These are phyloP conservation scores for Daldinia concentrica DNA, from an alignment of 495 filamentous ascomycete genomes.

Conservation along the genomic window DNA sequence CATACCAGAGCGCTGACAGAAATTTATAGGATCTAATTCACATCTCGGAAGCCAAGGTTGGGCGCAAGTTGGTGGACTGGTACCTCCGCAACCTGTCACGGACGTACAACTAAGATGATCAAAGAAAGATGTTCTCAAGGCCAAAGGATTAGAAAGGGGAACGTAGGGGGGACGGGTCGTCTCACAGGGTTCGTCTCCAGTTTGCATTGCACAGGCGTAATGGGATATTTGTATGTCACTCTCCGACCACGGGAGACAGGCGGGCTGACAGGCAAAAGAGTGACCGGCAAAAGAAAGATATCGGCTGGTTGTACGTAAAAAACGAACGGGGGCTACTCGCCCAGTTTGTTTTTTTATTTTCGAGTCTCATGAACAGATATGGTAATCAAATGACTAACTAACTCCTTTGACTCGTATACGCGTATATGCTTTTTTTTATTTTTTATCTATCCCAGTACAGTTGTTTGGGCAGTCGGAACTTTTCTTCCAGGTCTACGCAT, in stretches of 20 bases:
- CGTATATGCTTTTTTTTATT: not conserved
- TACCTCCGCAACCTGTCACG: slow-evolving; percentile 95
- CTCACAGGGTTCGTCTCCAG: slow-evolving; percentile 22
- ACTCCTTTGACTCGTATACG: not conserved
- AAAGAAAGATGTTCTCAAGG: not conserved
- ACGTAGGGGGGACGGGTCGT: slow-evolving; percentile 2
- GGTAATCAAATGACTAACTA: not conserved
- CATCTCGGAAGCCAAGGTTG: slow-evolving; percentile 98
- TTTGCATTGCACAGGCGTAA: slow-evolving; percentile 47
- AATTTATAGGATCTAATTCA: slow-evolving; percentile 83
- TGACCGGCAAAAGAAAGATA: slow-evolving; percentile 22
- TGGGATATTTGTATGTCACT: slow-evolving; percentile 38
- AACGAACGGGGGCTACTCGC: not conserved
- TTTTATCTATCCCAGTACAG: not conserved
- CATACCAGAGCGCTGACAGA: slow-evolving; percentile 42
- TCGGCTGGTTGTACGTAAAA: not conserved
- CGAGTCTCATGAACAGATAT: not conserved
- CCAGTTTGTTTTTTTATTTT: not conserved
- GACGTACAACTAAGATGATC: slow-evolving; percentile 69
- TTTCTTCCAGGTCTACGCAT: not conserved
- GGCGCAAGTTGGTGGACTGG: slow-evolving; percentile 96
- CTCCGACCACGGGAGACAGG: slow-evolving; percentile 21
- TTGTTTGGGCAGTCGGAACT: not conserved
- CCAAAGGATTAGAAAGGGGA: slow-evolving; percentile 2
- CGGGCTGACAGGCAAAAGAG: slow-evolving; percentile 9